A percentile compares a stretch with the other conserved stretches of the same genome.
These are phyloP conservation scores for Ophiostoma ips DNA, from an alignment of 2,329 filamentous ascomycete species.

Conservation along the genomic window DNA sequence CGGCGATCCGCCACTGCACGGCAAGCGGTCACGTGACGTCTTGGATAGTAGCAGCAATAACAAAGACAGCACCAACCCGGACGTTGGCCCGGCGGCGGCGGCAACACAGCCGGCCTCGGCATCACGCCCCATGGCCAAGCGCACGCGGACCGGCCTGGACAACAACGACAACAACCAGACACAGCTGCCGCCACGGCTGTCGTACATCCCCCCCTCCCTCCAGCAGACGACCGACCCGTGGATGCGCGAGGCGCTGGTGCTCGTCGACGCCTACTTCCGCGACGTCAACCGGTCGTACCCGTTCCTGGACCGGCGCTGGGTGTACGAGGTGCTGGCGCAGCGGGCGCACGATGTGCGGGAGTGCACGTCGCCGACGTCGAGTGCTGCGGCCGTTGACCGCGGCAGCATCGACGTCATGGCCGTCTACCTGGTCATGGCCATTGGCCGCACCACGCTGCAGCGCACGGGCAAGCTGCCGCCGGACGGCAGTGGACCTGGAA, in stretches of 20 bases:
- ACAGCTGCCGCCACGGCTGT: background rate
- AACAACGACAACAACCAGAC: background rate
- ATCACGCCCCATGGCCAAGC: background rate
- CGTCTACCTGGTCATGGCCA: slow-evolving; percentile 31
- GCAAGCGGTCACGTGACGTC: background rate
- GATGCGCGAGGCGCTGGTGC: slow-evolving; percentile 13
- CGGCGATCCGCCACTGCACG: background rate
- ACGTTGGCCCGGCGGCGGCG: background rate
- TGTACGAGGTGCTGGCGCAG: slow-evolving; percentile 22
- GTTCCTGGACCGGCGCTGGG: slow-evolving; percentile 26
- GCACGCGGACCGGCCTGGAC: background rate
- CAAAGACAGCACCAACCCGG: background rate
- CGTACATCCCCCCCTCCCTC: slow-evolving; percentile 14
- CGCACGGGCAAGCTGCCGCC: slow-evolving; percentile 27
- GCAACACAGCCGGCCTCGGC: background rate
- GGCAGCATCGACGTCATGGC: slow-evolving; percentile 20
- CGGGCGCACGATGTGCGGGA: slow-evolving; percentile 10
- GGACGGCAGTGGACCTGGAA: slow-evolving; percentile 16
- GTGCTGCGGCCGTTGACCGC: background rate
- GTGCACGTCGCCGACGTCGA: background rate
- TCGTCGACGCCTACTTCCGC: slow-evolving; percentile 32
- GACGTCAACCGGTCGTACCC: slow-evolving; percentile 33
- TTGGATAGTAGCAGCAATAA: background rate
- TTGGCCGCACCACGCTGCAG: slow-evolving; percentile 30
- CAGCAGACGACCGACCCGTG: slow-evolving; percentile 10